Conservation (phyloP, 495 filamentous ascomycete species). For the Gamarada debralockiae region DNA sequence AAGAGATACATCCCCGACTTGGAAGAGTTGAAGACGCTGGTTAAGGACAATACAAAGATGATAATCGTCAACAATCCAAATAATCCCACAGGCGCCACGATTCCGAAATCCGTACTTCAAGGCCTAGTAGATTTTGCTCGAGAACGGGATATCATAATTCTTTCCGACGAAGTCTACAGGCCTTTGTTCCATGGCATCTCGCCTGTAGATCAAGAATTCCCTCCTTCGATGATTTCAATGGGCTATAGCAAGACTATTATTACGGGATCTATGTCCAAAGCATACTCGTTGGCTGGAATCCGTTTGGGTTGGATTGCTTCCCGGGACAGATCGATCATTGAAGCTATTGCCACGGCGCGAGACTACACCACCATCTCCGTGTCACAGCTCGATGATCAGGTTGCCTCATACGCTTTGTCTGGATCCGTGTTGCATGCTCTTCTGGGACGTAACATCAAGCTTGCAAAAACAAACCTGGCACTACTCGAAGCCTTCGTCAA, state of each 20-base stretch:
- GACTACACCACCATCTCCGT: constrained; percentile 89
- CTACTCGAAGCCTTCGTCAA: constrained; percentile 67
- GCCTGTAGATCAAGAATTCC: constrained; percentile 46
- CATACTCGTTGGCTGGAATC: constrained; percentile 80
- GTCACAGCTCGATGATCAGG: constrained; percentile 73
- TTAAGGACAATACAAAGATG: constrained; percentile 72
- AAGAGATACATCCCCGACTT: constrained; percentile 66
- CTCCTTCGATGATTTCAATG: constrained; percentile 66
- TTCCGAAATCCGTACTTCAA: constrained; percentile 55
- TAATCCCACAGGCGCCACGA: constrained; percentile 79
- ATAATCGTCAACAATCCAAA: constrained; percentile 74
- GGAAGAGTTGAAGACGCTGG: constrained; percentile 60
- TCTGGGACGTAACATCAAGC: constrained; percentile 61
- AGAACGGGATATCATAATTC: constrained; percentile 58
- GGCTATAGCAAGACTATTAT: constrained; percentile 66
- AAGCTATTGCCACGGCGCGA: constrained; percentile 59
- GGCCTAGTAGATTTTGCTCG: constrained; percentile 62
- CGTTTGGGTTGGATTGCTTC: constrained; percentile 82
- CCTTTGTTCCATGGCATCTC: constrained; percentile 72
- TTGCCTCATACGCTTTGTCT: constrained; percentile 72
- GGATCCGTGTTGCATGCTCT: constrained; percentile 60
- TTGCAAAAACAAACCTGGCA: constrained; percentile 68
- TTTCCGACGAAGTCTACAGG: constrained; percentile 83
- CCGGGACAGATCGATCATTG: constrained; percentile 56
- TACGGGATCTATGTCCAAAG: constrained; percentile 83